These are phyloP conservation scores for Dianthus caryophyllus DNA, from an alignment of 148 eudicot genomes.

Conservation along the genomic window DNA sequence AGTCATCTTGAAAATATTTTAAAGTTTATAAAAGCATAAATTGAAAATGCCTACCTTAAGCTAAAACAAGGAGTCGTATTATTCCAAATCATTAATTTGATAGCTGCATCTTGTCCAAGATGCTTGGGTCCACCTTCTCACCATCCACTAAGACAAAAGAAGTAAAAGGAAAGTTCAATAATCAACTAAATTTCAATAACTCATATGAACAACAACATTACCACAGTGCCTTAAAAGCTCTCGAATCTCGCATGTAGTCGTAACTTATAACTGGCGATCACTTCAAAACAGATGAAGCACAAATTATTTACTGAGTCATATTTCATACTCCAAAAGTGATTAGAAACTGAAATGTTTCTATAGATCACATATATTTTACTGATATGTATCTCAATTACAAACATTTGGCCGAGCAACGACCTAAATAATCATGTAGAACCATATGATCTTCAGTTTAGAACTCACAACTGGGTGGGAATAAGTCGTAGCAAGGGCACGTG, in stretches of 20 bases:
- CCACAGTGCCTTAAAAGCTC: too few species aligned
- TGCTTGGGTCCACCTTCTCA: conserved; percentile 77
- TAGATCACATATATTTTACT: too few species aligned
- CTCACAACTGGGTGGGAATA: conserved; percentile 99
- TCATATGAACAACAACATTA: too few species aligned
- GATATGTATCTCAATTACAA: too few species aligned
- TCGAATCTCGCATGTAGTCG: too few species aligned
- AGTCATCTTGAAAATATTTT: background rate
- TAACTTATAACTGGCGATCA: too few species aligned
- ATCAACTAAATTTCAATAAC: background rate
- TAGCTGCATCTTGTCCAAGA: conserved; percentile 72
- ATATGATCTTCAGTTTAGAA: conserved; percentile 14
- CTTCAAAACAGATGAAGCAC: too few species aligned
- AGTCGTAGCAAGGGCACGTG: conserved; percentile 86
- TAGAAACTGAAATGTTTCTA: too few species aligned
- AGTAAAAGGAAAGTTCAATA: background rate
- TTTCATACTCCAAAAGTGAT: too few species aligned
- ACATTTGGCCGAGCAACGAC: background rate
- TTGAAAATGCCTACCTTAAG: conserved; percentile 49
- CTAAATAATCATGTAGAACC: background rate
- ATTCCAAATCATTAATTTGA: conserved; percentile 88
- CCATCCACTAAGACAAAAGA: conserved; percentile 71
- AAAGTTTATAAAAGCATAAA: background rate
- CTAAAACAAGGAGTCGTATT: conserved; percentile 76
- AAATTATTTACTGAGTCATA: too few species aligned